These are phyloP conservation scores for Scenedesmus sp. DNA, from an alignment of 163 green algal species.

Conservation along the genomic window DNA sequence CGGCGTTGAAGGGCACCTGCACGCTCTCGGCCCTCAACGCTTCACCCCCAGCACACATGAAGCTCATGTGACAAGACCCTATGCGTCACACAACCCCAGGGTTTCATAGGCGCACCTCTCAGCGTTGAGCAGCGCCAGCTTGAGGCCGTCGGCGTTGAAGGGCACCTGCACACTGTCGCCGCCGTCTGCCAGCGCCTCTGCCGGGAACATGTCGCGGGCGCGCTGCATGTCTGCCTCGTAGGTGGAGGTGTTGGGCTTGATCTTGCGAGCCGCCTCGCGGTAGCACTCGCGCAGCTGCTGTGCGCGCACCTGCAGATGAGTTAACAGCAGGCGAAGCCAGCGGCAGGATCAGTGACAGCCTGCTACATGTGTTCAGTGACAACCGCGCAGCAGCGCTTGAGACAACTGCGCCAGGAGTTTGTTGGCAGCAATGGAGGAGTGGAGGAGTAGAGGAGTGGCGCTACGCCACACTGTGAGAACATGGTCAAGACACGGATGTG, in stretches of 20 bases:
- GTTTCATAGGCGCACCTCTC: slow-evolving; percentile 69
- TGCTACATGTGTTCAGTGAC: too few relatives aligned
- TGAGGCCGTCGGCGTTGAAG: slow-evolving; percentile 56
- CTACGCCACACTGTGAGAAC: too few relatives aligned
- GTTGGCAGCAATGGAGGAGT: too few relatives aligned
- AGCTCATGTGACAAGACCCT: too few relatives aligned
- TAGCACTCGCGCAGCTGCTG: slow-evolving; percentile 63
- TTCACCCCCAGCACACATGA: not conserved
- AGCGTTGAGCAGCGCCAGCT: slow-evolving; percentile 68
- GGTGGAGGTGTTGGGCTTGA: slow-evolving; percentile 33
- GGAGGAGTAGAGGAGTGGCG: too few relatives aligned
- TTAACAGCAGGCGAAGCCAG: not conserved
- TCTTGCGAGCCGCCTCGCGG: slow-evolving; percentile 51
- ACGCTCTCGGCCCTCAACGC: not conserved
- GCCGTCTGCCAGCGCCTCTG: slow-evolving; percentile 41
- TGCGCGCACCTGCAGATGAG: slow-evolving; percentile 32
- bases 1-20: not conserved
- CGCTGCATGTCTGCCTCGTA: slow-evolving; percentile 10
- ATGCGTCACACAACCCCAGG: not conserved
- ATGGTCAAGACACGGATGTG: too few relatives aligned
- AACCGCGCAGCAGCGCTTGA: too few relatives aligned
- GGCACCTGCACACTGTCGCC: slow-evolving; percentile 31
- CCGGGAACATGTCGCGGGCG: slow-evolving; percentile 41
- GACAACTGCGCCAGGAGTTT: too few relatives aligned
- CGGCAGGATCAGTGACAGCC: not conserved